Base-by-base conservation (phyloP, 2,329 filamentous ascomycete species). In the Fusarium hostae region DNA sequence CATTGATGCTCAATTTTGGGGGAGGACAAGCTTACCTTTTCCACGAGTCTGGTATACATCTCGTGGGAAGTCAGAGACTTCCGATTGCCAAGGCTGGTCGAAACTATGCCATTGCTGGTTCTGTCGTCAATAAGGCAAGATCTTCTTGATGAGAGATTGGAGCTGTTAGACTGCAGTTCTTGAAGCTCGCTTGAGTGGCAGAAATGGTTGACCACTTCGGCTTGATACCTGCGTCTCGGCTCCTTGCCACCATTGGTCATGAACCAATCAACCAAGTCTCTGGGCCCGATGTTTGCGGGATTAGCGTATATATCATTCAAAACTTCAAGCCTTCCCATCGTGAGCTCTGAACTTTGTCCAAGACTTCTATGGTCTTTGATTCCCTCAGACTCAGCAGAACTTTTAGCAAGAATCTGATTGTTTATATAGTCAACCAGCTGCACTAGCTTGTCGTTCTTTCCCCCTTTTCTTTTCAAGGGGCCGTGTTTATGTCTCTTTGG, bases 121-220 rank as follows among this genome's bases (percentile, higher is more conserved):
- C 56, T 43, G 0, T 61, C 55, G 0, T 63, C 56, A 2, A 61
- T 6, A 2, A 63, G 26, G 3, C 59, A 63, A 0, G 20, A 4
- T 0, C 20, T 43, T 3, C 2, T 22, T 0, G 1, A 5, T 1
- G 37, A 43, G 1, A 60, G 2, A 43, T 18, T 9, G 5, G 0
- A 6, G 24, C 3, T 63, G 20, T 15, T 35, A 3, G n/a, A 61
- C 5, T 5, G 0, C 0, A 61, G 10, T 1, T 61, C 59, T 15
- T 4, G n/a, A 16, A 60, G 5, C 12, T 45, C 35, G n/a, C 1
- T 3, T 12, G 26, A 9, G 6, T 34, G 35, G 1, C 24, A 63
- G 7, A 63, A 63, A 2, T 4, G 15, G 0, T 35, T 15, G 2
- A 63, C 56, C 7, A 11, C 7, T 37, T 60, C 10, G 3, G 37